Evolutionary conservation across 305 asterid species (phyloP), one percentile per base, ranked within the genome.

Genomic region (Euphrasia arctica): DNA sequence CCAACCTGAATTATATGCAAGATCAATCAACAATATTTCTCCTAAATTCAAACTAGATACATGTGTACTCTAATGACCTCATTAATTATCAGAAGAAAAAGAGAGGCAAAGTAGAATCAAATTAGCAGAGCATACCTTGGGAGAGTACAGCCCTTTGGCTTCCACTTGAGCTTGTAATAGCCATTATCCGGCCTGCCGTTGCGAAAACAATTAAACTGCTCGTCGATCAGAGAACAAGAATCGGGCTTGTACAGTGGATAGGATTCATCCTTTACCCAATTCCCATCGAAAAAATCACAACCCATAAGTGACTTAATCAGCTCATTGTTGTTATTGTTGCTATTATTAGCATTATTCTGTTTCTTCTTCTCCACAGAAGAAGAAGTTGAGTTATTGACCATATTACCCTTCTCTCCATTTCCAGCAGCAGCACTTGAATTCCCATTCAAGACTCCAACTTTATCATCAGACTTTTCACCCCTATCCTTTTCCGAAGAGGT

Each of bases 201-300:
- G 14, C 29, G 54, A 58, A 85, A 74, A 73, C 99, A 93, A 42
- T 90, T 79, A 74, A 93, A 88, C 66, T 90, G 95, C 51, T 88
- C 96, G 70, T 93, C 97, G 57, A 93, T 83, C 64, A 87, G 70
- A 71, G 93, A 74, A 73, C 97, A 92, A 70, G 97, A 93, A 64
- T 89, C 92, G n/a, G 95, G 96, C 62, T 79, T 78, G 82, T 93
- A 93, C 32, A 87, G 72, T 28, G 96, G 97, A 34, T 88, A 86
- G 2, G 92, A 80, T 0, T 85, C 84, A 72, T 93, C 97, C 69
- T 27, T 80, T 68, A 84, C 92, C 99, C 99, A 93, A 52, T 83
- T 76, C 39, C 97, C 96, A 67, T 93, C 86, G 65, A 76, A 90
- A 3, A 93, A 8, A 79, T 90, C 80, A 67, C 99, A 92, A 25